Conservation (phyloP, 2,329 filamentous ascomycete genomes). For the Whalleya microplaca region DNA sequence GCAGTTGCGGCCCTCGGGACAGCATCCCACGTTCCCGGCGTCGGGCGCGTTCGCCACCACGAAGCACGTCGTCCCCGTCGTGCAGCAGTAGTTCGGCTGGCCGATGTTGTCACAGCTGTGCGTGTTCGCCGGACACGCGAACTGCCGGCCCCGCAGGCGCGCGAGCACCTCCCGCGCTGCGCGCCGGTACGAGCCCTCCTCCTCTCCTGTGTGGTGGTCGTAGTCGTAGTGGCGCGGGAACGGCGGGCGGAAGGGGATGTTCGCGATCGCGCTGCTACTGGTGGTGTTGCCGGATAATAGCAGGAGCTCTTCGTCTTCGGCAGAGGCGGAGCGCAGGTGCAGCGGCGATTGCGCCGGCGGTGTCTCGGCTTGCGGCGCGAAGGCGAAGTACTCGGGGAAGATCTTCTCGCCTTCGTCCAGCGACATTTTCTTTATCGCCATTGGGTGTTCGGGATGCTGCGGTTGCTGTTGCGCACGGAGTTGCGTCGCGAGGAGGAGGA, state of each 20-base stretch:
- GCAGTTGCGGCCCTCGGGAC: slow-evolving; percentile 67
- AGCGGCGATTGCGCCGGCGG: slow-evolving; percentile 28
- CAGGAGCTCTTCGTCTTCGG: slow-evolving; percentile 32
- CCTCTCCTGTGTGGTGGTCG: slow-evolving; percentile 14
- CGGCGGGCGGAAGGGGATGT: slow-evolving; percentile 50
- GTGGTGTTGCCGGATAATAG: slow-evolving; percentile 17
- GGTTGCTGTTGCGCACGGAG: slow-evolving; percentile 37
- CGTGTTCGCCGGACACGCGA: slow-evolving; percentile 69
- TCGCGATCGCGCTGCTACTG: slow-evolving; percentile 40
- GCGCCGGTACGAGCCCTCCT: slow-evolving; percentile 42
- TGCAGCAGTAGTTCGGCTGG: slow-evolving; percentile 74
- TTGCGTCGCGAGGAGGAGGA: slow-evolving; percentile 49
- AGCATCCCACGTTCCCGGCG: slow-evolving; percentile 74
- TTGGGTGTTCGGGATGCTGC: slow-evolving; percentile 46
- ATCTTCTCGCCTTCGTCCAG: slow-evolving; percentile 75
- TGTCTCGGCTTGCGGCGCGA: slow-evolving; percentile 34
- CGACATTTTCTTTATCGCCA: slow-evolving; percentile 73
- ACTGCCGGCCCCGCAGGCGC: slow-evolving; percentile 59
- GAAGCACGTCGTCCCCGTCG: slow-evolving; percentile 67
- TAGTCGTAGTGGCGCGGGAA: slow-evolving; percentile 53
- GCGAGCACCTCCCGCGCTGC: slow-evolving; percentile 52
- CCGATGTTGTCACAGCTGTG: slow-evolving; percentile 66
- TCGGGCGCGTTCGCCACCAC: slow-evolving; percentile 60
- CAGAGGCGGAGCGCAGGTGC: slow-evolving; percentile 34
- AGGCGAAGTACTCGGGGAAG: slow-evolving; percentile 67